These are phyloP conservation scores for Kuraishia cidri DNA, from an alignment of 805 yeast species.

Conservation along the genomic window DNA sequence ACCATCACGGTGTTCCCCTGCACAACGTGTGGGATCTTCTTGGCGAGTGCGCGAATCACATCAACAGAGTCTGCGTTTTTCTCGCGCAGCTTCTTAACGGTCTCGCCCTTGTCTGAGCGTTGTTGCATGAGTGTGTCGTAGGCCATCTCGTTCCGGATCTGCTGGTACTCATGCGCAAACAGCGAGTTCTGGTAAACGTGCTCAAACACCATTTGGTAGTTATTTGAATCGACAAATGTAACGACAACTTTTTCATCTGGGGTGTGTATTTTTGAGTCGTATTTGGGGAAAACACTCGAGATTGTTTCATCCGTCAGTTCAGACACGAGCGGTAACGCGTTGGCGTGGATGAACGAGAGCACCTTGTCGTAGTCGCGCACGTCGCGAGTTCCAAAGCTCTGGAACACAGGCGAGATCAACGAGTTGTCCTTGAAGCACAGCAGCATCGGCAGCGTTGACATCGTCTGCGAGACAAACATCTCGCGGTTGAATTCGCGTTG, in stretches of 20 bases:
- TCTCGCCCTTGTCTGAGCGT: conserved; percentile 29
- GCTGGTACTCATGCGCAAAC: conserved; percentile 37
- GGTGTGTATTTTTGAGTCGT: conserved; percentile 11
- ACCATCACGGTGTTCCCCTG: conserved; percentile 29
- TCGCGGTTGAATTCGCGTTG: conserved; percentile 30
- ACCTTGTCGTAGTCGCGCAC: conserved; percentile 41
- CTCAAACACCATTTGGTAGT: conserved; percentile 15
- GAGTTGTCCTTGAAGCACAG: conserved; percentile 51
- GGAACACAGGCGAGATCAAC: conserved; percentile 41
- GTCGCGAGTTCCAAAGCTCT: conserved; percentile 57
- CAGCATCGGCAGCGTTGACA: conserved; percentile 55
- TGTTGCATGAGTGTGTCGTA: conserved; percentile 25
- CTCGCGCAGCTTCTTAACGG: conserved; percentile 33
- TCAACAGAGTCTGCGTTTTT: conserved; percentile 30
- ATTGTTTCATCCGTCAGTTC: conserved; percentile 36
- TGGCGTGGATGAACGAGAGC: conserved; percentile 36
- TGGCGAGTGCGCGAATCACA: conserved; percentile 40
- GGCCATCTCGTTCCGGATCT: conserved; percentile 29
- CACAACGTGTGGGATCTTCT: conserved; percentile 33
- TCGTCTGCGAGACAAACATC: conserved; percentile 37
- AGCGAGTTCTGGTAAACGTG: conserved; percentile 8
- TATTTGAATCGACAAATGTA: conserved; percentile 34
- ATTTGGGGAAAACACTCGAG: conserved; percentile 24
- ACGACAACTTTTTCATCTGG: conserved; percentile 37
- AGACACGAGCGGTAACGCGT: conserved; percentile 41